These are phyloP conservation scores for Cryptococcus maquisensis DNA, from an alignment of 1,284 basidiomycete genomes.

Conservation along the genomic window DNA sequence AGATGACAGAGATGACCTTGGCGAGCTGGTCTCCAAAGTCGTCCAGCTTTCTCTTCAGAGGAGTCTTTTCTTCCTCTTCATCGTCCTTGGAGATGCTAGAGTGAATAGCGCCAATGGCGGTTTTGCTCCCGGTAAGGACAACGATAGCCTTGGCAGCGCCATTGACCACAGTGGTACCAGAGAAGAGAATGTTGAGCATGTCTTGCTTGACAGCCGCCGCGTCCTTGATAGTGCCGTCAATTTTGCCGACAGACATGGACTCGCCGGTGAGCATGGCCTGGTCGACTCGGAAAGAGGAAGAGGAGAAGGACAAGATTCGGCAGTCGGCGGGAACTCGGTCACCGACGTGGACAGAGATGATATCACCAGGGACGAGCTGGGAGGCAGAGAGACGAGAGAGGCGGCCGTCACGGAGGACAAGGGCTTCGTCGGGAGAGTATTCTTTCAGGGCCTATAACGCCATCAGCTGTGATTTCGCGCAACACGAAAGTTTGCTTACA, in stretches of 20 bases:
- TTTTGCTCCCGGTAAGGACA: slow-evolving; percentile 74
- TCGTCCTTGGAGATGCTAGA: slow-evolving; percentile 63
- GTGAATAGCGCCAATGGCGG: slow-evolving; percentile 93
- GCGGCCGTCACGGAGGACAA: slow-evolving; percentile 72
- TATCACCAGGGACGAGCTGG: slow-evolving; percentile 88
- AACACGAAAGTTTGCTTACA: slow-evolving; percentile 54
- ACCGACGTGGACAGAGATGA: slow-evolving; percentile 81
- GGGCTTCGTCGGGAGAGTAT: slow-evolving; percentile 91
- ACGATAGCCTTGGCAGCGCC: slow-evolving; percentile 80
- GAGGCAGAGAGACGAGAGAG: slow-evolving; percentile 72
- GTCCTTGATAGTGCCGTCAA: slow-evolving; percentile 62
- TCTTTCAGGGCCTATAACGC: slow-evolving; percentile 78
- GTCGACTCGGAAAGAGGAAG: slow-evolving; percentile 79
- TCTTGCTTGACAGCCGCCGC: slow-evolving; percentile 85
- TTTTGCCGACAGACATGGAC: slow-evolving; percentile 80
- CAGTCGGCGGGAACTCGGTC: slow-evolving; percentile 94
- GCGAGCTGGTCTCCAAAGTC: slow-evolving; percentile 94
- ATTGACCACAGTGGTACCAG: slow-evolving; percentile 89
- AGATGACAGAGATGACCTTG: slow-evolving; percentile 93
- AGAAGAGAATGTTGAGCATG: slow-evolving; percentile 91
- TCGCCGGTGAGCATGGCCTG: slow-evolving; percentile 94
- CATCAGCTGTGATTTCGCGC: background rate
- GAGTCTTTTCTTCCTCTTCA: slow-evolving; percentile 75
- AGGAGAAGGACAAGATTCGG: slow-evolving; percentile 78
- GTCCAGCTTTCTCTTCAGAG: slow-evolving; percentile 89